A percentile compares a stretch with the other conserved stretches of the same genome.
These are phyloP conservation scores for Austroboletus niveus DNA, from an alignment of 1,284 basidiomycete genomes.

Conservation along the genomic window DNA sequence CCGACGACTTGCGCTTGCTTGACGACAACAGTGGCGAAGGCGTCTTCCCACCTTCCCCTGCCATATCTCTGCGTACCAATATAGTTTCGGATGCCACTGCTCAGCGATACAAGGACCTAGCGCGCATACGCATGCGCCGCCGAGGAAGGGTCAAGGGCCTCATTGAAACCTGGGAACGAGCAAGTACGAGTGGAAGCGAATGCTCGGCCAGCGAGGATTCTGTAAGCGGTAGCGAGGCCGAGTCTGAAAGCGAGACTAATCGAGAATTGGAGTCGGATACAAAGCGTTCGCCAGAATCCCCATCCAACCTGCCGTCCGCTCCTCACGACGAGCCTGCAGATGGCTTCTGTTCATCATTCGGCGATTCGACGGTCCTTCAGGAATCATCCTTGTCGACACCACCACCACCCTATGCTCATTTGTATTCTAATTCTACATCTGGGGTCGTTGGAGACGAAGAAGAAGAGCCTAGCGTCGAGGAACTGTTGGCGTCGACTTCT, in stretches of 20 bases:
- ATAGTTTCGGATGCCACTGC: constrained; percentile 25
- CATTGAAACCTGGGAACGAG: constrained; percentile 30
- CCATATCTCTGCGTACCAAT: constrained; percentile 20
- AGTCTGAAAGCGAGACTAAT: constrained; percentile 21
- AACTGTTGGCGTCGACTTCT: constrained; percentile 23
- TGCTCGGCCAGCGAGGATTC: constrained; percentile 19
- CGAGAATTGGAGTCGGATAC: neutral
- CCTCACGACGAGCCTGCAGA: neutral
- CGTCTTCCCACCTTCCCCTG: constrained; percentile 15
- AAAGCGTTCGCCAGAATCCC: neutral
- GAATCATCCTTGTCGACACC: constrained; percentile 10
- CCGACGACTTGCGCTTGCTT: constrained; percentile 23
- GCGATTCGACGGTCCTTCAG: constrained; percentile 1
- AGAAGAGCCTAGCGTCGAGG: constrained; percentile 33
- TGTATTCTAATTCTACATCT: neutral
- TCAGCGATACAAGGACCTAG: constrained; percentile 33
- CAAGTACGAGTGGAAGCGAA: constrained; percentile 27
- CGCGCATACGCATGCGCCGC: constrained; percentile 28
- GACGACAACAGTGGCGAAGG: neutral
- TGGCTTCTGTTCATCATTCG: neutral
- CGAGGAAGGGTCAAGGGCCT: constrained; percentile 33
- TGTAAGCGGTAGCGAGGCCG: constrained; percentile 21
- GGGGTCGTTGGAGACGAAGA: constrained; percentile 1
- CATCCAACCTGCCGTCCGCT: neutral
- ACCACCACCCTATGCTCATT: constrained; percentile 18